phyloP scores from a whole-genome alignment of 2,329 filamentous ascomycete genomes.

The Aspergillus transmontanensis region DNA sequence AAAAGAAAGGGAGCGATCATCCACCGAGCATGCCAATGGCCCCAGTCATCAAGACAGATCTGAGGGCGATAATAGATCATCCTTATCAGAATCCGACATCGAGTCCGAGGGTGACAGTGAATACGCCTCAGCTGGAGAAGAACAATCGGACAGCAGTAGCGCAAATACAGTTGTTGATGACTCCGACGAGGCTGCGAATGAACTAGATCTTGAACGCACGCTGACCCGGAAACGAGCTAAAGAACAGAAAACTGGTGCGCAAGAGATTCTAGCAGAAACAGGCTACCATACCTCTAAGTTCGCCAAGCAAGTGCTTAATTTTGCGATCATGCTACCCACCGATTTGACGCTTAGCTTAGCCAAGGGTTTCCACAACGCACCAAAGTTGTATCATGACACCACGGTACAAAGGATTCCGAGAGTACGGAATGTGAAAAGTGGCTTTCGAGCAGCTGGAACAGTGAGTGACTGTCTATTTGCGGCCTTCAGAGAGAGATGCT shows the following conservation, averaged over 20 bases:
- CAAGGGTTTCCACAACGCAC: constrained; percentile 85
- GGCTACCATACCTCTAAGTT: constrained; percentile 68
- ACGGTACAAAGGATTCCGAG: constrained; percentile 77
- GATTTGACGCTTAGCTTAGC: constrained; percentile 82
- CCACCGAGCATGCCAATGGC: neutral
- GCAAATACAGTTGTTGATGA: neutral
- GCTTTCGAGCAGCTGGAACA: constrained; percentile 75
- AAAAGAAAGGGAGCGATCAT: neutral
- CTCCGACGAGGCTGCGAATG: neutral
- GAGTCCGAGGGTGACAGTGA: neutral
- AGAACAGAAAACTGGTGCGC: constrained; percentile 3
- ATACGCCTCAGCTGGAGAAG: constrained; percentile 9
- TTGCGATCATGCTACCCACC: constrained; percentile 78
- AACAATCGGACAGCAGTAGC: neutral
- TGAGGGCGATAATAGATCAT: neutral
- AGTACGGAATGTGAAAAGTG: constrained; percentile 75
- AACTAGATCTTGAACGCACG: constrained; percentile 17
- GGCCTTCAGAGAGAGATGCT: neutral
- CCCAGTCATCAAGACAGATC: too few relatives aligned
- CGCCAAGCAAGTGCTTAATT: constrained; percentile 70
- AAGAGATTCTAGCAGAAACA: constrained; percentile 51
- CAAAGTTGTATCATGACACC: constrained; percentile 80
- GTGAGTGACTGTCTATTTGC: constrained; percentile 31
- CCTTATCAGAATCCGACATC: neutral
- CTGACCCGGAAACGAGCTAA: constrained; percentile 8